phyloP scores from a whole-genome alignment of 2,329 filamentous ascomycete species.

The Aschersonia sp. region DNA sequence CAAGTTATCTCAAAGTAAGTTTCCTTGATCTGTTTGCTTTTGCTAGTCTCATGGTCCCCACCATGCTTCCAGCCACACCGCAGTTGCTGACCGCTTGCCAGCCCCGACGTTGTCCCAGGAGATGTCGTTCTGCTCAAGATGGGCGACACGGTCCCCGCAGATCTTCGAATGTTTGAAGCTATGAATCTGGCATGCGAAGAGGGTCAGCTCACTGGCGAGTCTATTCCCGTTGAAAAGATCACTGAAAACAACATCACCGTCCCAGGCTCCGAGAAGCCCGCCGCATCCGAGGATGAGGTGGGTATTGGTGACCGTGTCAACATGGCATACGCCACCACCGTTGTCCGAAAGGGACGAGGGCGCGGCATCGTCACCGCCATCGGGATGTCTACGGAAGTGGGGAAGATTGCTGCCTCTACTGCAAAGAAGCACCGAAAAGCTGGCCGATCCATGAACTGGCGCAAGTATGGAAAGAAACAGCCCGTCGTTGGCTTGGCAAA shows the following conservation, averaged over 20 bases:
- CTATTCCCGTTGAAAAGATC: constrained; percentile 55
- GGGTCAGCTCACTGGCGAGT: constrained; percentile 63
- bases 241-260: constrained; percentile 31
- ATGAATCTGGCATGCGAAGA: constrained; percentile 75
- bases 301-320: constrained; percentile 61
- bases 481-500: constrained; percentile 30
- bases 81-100: constrained; percentile 13
- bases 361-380: constrained; percentile 59
- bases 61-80: background rate
- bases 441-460: constrained; percentile 35
- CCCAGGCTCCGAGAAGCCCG: constrained; percentile 30
- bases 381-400: constrained; percentile 58
- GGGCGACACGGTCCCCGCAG: constrained; percentile 62
- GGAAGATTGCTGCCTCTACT: constrained; percentile 48
- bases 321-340: constrained; percentile 61
- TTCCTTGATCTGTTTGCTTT: background rate
- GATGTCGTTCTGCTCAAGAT: constrained; percentile 54
- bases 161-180: constrained; percentile 53
- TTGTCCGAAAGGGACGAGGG: constrained; percentile 58
- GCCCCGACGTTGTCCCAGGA: constrained; percentile 53
- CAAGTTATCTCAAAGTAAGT: constrained; percentile 43
- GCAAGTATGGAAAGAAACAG: constrained; percentile 36
- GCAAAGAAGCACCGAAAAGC: constrained; percentile 40
- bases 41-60: too few species aligned
- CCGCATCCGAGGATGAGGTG: constrained; percentile 31